Conservation (phyloP, 257 asterid species). For the Cinchona pubescens region DNA sequence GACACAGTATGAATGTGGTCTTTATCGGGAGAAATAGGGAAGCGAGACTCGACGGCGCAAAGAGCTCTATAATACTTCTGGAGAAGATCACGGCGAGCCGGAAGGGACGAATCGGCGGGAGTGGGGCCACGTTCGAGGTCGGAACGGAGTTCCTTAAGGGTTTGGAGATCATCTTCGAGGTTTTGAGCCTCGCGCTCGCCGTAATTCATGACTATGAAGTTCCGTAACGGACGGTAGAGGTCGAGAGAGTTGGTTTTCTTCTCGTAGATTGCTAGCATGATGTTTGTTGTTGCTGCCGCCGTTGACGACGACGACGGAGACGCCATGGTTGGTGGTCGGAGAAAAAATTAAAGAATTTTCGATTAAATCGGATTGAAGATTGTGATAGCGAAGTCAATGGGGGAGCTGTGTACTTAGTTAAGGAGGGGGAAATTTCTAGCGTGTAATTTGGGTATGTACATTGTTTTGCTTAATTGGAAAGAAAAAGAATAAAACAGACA, state of each 20-base stretch:
- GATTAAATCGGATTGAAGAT: slow-evolving; percentile 4
- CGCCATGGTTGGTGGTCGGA: slow-evolving; percentile 43
- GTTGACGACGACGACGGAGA: slow-evolving; percentile 41
- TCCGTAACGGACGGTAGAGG: slow-evolving; percentile 83
- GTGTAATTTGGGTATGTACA: too few species aligned
- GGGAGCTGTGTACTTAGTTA: neutral
- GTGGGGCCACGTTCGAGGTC: slow-evolving; percentile 62
- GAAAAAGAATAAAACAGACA: too few species aligned
- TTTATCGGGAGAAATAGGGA: slow-evolving; percentile 83
- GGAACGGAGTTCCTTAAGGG: slow-evolving; percentile 68
- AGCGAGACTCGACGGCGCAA: slow-evolving; percentile 88
- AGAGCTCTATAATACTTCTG: slow-evolving; percentile 89
- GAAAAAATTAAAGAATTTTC: neutral
- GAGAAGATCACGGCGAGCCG: slow-evolving; percentile 87
- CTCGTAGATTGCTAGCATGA: slow-evolving; percentile 84
- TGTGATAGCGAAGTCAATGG: neutral
- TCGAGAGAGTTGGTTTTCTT: slow-evolving; percentile 75
- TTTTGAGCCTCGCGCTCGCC: slow-evolving; percentile 92
- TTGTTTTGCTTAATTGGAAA: slow-evolving; percentile 13
- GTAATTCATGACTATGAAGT: slow-evolving; percentile 71
- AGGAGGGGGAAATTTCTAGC: neutral
- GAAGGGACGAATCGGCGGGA: slow-evolving; percentile 44
- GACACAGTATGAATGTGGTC: slow-evolving; percentile 76
- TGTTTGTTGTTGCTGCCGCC: slow-evolving; percentile 52
- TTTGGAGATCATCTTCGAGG: slow-evolving; percentile 78